Evolutionary conservation across 208 protist genomes (phyloP).

Genomic region (Herpetomonas samuelpessoai): DNA sequence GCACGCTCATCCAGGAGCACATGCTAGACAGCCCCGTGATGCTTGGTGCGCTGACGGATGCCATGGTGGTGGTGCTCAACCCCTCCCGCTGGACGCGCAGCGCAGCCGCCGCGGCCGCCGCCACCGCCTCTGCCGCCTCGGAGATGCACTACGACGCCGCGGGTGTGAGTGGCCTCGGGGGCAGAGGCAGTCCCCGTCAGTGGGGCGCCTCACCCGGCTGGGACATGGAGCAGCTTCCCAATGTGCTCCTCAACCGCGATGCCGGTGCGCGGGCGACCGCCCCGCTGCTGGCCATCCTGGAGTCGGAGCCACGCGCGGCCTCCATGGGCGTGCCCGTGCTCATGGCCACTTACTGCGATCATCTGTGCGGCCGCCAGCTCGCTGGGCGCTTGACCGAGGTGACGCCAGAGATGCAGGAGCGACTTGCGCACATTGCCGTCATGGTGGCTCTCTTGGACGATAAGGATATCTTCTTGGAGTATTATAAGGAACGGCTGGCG

Average conservation of each 20-base stretch:
- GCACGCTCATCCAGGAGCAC: constrained; percentile 28
- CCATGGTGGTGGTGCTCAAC: constrained; percentile 45
- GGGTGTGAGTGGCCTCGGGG: too few relatives aligned
- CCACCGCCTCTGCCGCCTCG: constrained; percentile 12
- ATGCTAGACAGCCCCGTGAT: constrained; percentile 36
- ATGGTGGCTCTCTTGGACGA: constrained; percentile 51
- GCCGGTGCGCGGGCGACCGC: constrained; percentile 27
- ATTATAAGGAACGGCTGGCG: constrained; percentile 43
- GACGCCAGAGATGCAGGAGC: constrained; percentile 12
- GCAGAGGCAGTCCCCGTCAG: too few relatives aligned
- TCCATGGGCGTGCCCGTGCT: constrained; percentile 33
- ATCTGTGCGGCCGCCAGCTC: constrained; percentile 23
- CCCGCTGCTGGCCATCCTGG: constrained; percentile 19
- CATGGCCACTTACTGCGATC: constrained; percentile 48
- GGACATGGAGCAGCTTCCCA: constrained; percentile 12
- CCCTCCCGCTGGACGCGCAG: constrained; percentile 42
- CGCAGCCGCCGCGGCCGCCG: constrained; percentile 18
- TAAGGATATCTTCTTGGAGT: constrained; percentile 64
- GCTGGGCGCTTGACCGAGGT: constrained; percentile 3
- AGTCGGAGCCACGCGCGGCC: constrained; percentile 13
- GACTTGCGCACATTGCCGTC: constrained; percentile 21
- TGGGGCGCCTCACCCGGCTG: not conserved
- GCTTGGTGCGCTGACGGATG: constrained; percentile 37
- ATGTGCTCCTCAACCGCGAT: constrained; percentile 48
- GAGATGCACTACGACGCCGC: not conserved